Conservation (phyloP, 805 yeast genomes). For the Ogataea methanolica region DNA sequence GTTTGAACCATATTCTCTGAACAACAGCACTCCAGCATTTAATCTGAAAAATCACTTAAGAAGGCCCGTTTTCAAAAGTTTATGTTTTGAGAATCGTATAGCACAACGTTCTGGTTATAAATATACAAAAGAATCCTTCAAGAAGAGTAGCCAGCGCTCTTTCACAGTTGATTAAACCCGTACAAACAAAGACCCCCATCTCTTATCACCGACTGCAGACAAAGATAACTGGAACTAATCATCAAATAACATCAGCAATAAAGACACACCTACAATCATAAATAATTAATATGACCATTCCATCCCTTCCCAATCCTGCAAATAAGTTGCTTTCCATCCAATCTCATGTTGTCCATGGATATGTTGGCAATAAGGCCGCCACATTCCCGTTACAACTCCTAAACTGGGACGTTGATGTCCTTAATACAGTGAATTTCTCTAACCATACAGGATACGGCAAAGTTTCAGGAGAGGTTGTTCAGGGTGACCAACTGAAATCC, state of each 20-base stretch:
- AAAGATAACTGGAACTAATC: too few species aligned
- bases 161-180: too few species aligned
- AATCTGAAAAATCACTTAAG: too few species aligned
- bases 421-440: constrained; percentile 62
- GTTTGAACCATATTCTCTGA: too few species aligned
- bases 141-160: too few species aligned
- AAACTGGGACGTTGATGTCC: constrained; percentile 68
- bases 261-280: neutral
- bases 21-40: too few species aligned
- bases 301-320: constrained; percentile 5
- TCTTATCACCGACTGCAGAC: too few species aligned
- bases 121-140: neutral
- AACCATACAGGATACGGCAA: constrained; percentile 71
- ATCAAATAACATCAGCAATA: neutral
- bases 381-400: constrained; percentile 58
- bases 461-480: constrained; percentile 42
- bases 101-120: too few species aligned
- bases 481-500: constrained; percentile 35
- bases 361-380: constrained; percentile 66
- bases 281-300: neutral
- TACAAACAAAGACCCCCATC: too few species aligned
- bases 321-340: constrained; percentile 46
- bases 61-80: too few species aligned
- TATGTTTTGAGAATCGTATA: too few species aligned
- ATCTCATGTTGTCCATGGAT: constrained; percentile 71